Conservation (phyloP, 2,329 filamentous ascomycete species). For the Dactylellina leptospora region DNA sequence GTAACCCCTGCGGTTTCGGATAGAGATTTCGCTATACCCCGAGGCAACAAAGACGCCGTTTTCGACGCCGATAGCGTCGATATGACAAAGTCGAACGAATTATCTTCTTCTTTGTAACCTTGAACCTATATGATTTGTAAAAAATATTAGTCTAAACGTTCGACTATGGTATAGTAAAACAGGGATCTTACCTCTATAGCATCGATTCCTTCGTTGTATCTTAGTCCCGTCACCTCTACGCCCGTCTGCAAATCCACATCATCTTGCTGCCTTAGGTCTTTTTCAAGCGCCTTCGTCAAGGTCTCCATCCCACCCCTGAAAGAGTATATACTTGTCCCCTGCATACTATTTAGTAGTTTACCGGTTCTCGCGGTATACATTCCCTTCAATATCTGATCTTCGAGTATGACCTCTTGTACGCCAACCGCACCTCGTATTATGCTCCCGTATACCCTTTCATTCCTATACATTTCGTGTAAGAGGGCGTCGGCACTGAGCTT, state of each 20-base stretch:
- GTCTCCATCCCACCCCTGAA: constrained; percentile 71
- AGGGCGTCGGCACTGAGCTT: constrained; percentile 73
- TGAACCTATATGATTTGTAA: constrained; percentile 41
- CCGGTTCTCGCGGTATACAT: constrained; percentile 52
- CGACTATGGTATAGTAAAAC: background rate
- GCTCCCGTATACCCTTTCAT: constrained; percentile 60
- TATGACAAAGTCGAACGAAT: constrained; percentile 47
- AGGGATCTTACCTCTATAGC: constrained; percentile 62
- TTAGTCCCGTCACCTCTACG: constrained; percentile 64
- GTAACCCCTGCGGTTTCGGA: constrained; percentile 72
- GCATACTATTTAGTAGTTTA: constrained; percentile 54
- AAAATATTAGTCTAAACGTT: constrained; percentile 12
- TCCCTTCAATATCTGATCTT: constrained; percentile 55
- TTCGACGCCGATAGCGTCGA: constrained; percentile 31
- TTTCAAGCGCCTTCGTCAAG: constrained; percentile 67
- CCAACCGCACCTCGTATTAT: constrained; percentile 59
- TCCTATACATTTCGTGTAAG: constrained; percentile 54
- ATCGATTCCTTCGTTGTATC: constrained; percentile 60
- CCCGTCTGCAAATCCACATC: constrained; percentile 71
- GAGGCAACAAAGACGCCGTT: constrained; percentile 27
- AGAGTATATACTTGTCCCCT: constrained; percentile 61
- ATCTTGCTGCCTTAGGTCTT: constrained; percentile 64
- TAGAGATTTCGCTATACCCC: constrained; percentile 61
- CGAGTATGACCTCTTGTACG: constrained; percentile 56
- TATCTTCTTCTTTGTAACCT: constrained; percentile 26